Evolutionary conservation across 164 flowering plant genomes (phyloP).

Genomic region (Chimonanthus salicifolius): DNA sequence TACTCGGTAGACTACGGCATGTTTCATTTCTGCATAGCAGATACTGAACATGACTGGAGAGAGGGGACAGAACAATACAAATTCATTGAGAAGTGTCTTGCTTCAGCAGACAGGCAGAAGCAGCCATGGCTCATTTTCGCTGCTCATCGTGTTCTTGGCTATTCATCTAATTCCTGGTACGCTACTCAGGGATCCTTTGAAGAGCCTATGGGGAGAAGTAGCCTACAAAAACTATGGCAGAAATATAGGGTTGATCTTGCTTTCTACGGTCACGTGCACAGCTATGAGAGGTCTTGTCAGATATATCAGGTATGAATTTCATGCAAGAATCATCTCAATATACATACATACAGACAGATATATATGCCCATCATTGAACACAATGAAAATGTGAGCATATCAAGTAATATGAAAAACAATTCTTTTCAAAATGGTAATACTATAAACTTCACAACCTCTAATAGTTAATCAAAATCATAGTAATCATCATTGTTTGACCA

Average conservation of each 20-base stretch:
- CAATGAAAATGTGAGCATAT: no score
- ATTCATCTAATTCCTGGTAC: conserved; percentile 53
- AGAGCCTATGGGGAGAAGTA: conserved; percentile 83
- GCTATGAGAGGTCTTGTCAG: conserved; percentile 84
- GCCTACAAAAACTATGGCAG: conserved; percentile 82
- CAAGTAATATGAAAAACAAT: no score
- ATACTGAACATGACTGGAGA: conserved; percentile 84
- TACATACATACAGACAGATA: no score
- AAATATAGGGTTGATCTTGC: conserved; percentile 82
- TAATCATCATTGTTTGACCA: no score
- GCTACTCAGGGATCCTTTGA: conserved; percentile 57
- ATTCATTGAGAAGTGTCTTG: conserved; percentile 70
- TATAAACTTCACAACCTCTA: no score
- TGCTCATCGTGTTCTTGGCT: conserved; percentile 80
- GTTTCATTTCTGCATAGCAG: conserved; percentile 86
- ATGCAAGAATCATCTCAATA: neutral
- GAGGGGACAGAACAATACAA: conserved; percentile 76
- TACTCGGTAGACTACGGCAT: conserved; percentile 79
- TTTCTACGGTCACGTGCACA: conserved; percentile 81
- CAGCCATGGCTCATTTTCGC: conserved; percentile 89
- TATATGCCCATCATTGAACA: no score
- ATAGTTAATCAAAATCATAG: no score
- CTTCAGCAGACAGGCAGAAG: conserved; percentile 65
- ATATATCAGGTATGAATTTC: conserved; percentile 52
- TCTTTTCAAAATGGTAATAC: no score